Conservation (phyloP, 140 eudicot genomes). For the Oenanthe javanica region DNA sequence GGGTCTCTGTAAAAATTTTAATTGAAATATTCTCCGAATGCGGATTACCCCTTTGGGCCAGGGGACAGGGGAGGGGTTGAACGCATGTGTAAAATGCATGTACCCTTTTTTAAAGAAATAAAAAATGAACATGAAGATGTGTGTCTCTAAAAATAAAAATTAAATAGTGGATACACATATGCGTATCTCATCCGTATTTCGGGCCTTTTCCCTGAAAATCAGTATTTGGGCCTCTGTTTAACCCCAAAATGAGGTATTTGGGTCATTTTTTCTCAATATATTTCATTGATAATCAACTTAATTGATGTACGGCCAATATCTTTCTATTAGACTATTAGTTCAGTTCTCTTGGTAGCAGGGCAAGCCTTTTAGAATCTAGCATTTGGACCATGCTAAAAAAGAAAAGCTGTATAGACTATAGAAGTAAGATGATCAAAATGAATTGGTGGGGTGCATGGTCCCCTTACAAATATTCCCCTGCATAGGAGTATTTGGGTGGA, state of each 20-base stretch:
- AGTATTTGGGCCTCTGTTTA: too few relatives aligned
- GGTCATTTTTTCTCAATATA: neutral
- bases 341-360: neutral
- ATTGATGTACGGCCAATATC: neutral
- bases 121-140: too few relatives aligned
- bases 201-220: too few relatives aligned
- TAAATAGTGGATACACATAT: too few relatives aligned
- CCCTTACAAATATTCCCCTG: neutral
- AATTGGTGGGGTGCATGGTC: neutral
- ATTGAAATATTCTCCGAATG: too few relatives aligned
- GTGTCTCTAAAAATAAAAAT: too few relatives aligned
- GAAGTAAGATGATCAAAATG: neutral
- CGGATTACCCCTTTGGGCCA: too few relatives aligned
- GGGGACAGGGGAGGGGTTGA: too few relatives aligned
- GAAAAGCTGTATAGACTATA: neutral
- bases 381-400: neutral
- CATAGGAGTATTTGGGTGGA: neutral
- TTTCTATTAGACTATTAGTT: neutral
- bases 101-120: too few relatives aligned
- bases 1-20: neutral
- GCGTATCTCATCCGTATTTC: too few relatives aligned
- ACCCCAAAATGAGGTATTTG: too few relatives aligned
- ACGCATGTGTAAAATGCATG: too few relatives aligned
- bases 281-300: neutral
- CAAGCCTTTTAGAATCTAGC: neutral